Evolutionary conservation across 495 filamentous ascomycete genomes (phyloP), one percentile per base, ranked within the genome.

Genomic region (Podospora pseudocomata): DNA sequence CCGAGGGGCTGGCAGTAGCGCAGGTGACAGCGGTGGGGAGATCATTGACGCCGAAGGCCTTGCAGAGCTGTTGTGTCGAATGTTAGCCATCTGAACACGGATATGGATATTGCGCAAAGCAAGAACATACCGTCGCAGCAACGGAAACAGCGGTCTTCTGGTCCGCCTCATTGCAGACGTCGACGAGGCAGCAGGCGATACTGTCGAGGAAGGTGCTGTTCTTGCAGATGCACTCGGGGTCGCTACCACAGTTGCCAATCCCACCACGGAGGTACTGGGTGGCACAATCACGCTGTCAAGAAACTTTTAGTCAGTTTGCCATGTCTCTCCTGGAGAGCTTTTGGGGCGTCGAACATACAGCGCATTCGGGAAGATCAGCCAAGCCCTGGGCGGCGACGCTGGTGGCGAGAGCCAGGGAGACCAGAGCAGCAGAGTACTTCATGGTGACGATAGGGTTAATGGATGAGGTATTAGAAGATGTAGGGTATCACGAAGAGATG

Each of bases 161-260:
- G 54, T 91, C 89, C 0, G 76, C 75, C 1, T 67, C 7, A 58
- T 75, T 69, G 78, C 92, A 96, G 11, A 67, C 74, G 2, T 71
- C 73, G 4, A 76, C 73, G 6, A 96, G 81, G 75, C 92, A 96
- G 81, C 89, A 91, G 32, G 87, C 79, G 66, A 95, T 87, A 39
- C 77, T 70, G 49, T 59, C 71, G 67, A 96, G 81, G 81, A 91
- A 91, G 9, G 75, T 73, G 5, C 76, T 70, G 76, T 85, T 80
- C 13, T 67, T 71, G 80, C 92, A 96, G 72, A 94, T 92, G 76
- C 92, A 96, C 53, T 77, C 71, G 68, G 87, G 74, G 67, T 92
- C 85, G 60, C 84, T 64, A 16, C 80, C 77, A 78, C 91, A 93
- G 67, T 78, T 68, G 58, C 82, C 85, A 65, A 83, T 81, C 68